phyloP scores from a whole-genome alignment of 139 green algal species.

The Penium margaritaceum region DNA sequence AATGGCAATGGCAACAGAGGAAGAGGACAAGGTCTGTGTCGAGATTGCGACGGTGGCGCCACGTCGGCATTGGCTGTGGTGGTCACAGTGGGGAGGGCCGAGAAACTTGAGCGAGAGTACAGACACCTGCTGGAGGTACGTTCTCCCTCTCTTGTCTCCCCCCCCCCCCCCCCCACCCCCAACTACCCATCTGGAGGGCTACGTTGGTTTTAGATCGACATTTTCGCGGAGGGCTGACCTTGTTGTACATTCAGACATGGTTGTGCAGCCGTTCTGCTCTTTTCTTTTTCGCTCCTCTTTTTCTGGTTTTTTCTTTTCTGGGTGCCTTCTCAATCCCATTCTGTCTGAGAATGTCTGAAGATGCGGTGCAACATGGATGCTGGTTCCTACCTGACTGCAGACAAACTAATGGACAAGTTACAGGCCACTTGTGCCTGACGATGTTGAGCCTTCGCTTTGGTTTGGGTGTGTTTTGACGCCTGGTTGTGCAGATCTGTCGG shows the following conservation, averaged over 20 bases:
- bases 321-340: too few species aligned
- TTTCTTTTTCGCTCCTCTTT: neutral
- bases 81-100: neutral
- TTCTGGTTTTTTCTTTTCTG: neutral
- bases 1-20: neutral
- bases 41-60: neutral
- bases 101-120: neutral
- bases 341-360: too few species aligned
- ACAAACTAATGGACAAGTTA: neutral
- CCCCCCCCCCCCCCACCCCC: neutral
- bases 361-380: neutral
- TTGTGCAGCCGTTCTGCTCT: neutral
- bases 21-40: conserved; percentile 5
- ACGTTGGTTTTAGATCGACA: neutral
- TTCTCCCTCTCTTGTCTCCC: neutral
- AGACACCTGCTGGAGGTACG: neutral
- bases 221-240: too few species aligned
- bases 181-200: neutral
- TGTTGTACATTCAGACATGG: too few species aligned
- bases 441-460: neutral
- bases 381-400: neutral
- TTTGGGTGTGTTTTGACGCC: neutral
- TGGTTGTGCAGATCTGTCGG: conserved; percentile 41
- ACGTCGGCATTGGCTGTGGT: neutral
- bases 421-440: neutral